Evolutionary conservation across 345 rosid species (phyloP), one percentile per base, ranked within the genome.

Genomic region (Turritis glabra): DNA sequence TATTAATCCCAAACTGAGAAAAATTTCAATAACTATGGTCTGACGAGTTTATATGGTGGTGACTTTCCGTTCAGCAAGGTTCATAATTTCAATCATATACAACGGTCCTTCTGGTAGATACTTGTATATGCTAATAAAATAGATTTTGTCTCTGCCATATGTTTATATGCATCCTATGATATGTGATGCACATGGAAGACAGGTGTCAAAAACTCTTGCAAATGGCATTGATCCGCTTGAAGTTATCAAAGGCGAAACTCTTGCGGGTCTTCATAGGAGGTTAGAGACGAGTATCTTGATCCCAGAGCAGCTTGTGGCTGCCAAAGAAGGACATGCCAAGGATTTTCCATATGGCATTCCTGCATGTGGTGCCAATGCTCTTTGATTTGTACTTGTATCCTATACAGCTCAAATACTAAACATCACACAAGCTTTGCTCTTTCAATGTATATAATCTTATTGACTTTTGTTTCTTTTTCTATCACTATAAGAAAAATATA

Each of bases 311-410:
- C 56, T 88, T 15, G 74, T 48, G 48, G 67, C 75, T 59, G 89
- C 98, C 5, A 92, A 88, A 74, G 83, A 56, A 15, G 98, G 95
- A 48, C 96, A 90, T 73, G 74, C 59, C 67, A 85, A 80, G 69
- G 94, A 92, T 64, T 92, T 90, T 53, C 94, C 90, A 30, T 74
- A 82, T 83, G 98, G 98, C 67, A 90, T 92, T n/a, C 62, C 91
- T 69, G 92, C 90, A 83, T 92, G 98, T 77, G 98, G 96, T 44
- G 85, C 95, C 11, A 96, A 92, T 68, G 96, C 96, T 66, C 94
- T 92, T 21, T 87, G 95, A 23, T 92, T 90, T 83, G 93, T 97
- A 0, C 97, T 90, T 41, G 84, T 90, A 54, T 81, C 92, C 6
- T 93, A 93, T 77, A 89, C 96, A 0, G 93, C 90, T 74, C 98